Base-by-base conservation (phyloP, 2,329 filamentous ascomycete genomes). In the Penicillium expansum region DNA sequence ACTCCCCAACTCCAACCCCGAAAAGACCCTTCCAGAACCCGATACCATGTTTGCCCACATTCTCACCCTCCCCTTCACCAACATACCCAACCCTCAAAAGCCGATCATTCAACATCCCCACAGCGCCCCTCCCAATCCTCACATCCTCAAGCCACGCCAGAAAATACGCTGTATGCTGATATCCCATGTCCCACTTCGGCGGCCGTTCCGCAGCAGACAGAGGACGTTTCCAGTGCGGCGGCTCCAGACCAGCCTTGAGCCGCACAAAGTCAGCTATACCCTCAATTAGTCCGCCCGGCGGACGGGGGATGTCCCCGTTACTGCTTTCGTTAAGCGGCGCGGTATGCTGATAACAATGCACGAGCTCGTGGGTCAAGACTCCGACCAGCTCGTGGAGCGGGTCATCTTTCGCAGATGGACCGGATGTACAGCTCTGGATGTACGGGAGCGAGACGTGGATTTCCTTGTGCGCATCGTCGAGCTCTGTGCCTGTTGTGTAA, bases 251-350 rank as follows among this genome's bases (percentile, higher is more conserved):
- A 48, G 87, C 87, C 62, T 85, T 86, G 59, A 97, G 77, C 2
- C 93, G 83, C 24, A 97, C 92, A 84, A 91, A 97, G 75, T 97
- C 94, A 20, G 93, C 93, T 52, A 97, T 85, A 0, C 93, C 93
- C 74, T 97, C 93, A 55, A 96, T 87, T 45, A 97, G 75, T 0
- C 94, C 94, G 0, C 87, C 87, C 0, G 89, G 89, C 0, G 75
- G 73, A 7, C 39, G 57, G 2, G 71, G 67, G 2, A 66, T 60
- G 5, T 58, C 49, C 33, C 43, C 37, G 8, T 49, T 33, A 4
- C 48, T 54, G 6, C 56, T 35, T n/a, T 57, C 48, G 8, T 27
- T 77, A 5, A 77, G 79, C 10, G 74, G 77, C 2, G 81, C 88
- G 65, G 91, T 87, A 75, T 90, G 89, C 74, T 97, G 93, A 76